A percentile compares a stretch with the other conserved stretches of the same genome.
phyloP scores from a whole-genome alignment of 192 early-diverging fungal species.

The Umbelopsis sp. region DNA sequence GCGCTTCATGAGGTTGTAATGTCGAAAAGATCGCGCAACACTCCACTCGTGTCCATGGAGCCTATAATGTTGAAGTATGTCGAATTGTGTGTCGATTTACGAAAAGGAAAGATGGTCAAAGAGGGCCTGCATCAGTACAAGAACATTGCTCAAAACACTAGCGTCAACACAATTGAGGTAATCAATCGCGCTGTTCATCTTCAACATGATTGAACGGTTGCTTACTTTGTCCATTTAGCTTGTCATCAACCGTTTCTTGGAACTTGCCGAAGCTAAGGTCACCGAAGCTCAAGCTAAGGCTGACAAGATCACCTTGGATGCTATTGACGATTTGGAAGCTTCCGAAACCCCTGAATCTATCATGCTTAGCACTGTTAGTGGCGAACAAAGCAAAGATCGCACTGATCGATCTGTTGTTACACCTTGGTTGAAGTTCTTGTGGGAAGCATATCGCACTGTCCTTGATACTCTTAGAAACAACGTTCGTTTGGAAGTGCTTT shows the following conservation, averaged over 20 bases:
- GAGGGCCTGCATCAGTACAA: constrained; percentile 98
- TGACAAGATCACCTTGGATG: constrained; percentile 82
- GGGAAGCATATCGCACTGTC: constrained; percentile 99
- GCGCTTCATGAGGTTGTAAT: constrained; percentile 92
- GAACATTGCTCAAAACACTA: constrained; percentile 96
- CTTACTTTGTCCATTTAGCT: constrained; percentile 43
- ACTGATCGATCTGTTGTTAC: constrained; percentile 98
- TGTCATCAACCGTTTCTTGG: constrained; percentile 87
- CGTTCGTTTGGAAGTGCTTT: constrained; percentile 89
- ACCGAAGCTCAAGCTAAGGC: constrained; percentile 90
- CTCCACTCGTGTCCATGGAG: constrained; percentile 79
- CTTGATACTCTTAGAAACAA: constrained; percentile 98
- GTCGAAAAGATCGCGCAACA: constrained; percentile 85
- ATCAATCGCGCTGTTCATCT: not conserved
- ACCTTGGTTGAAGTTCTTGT: constrained; percentile 98
- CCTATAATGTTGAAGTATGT: constrained; percentile 94
- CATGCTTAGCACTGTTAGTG: constrained; percentile 92
- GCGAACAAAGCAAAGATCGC: constrained; percentile 93
- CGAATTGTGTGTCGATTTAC: constrained; percentile 84
- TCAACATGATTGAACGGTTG: not conserved
- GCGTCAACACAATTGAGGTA: constrained; percentile 87
- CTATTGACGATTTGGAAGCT: constrained; percentile 94
- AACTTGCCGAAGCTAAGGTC: constrained; percentile 85
- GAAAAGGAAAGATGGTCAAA: constrained; percentile 90
- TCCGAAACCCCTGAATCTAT: constrained; percentile 96